phyloP scores from a whole-genome alignment of 2,329 filamentous ascomycete genomes.

The Claviceps digitariae region DNA sequence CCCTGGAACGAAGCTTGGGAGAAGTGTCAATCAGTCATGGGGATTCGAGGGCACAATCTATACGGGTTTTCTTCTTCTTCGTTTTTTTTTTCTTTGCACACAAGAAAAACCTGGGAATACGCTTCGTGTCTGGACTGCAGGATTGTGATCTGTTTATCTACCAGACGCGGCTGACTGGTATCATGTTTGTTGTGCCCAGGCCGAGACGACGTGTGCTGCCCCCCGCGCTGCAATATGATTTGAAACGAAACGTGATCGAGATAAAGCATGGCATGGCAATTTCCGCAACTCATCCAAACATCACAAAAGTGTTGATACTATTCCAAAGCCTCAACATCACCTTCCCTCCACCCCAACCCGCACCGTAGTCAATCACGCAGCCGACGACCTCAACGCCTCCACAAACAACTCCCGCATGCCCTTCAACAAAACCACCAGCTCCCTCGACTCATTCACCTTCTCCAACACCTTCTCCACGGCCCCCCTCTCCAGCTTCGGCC shows the following conservation, averaged over 20 bases:
- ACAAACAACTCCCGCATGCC: constrained; percentile 72
- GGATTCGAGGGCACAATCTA: no score
- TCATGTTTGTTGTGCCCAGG: no score
- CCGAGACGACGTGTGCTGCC: background rate
- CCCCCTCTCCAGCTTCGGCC: constrained; percentile 70
- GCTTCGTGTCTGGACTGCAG: no score
- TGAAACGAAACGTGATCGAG: no score
- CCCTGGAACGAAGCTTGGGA: no score
- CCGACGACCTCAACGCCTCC: constrained; percentile 41
- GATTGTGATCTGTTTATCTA: no score
- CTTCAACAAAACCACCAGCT: constrained; percentile 60
- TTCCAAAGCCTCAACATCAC: background rate
- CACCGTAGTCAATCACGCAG: background rate
- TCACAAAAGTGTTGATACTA: background rate
- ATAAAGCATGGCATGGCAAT: background rate
- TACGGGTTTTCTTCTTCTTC: no score
- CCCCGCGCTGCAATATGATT: background rate
- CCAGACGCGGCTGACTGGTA: no score
- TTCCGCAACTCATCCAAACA: background rate
- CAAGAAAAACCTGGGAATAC: no score
- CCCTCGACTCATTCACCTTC: constrained; percentile 65
- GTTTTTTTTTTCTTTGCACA: no score
- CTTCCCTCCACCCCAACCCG: no score
- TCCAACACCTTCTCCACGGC: constrained; percentile 67
- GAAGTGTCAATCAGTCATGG: no score